Evolutionary conservation across 2,329 filamentous ascomycete species (phyloP).

Genomic region (Hymenoscyphus linearis): DNA sequence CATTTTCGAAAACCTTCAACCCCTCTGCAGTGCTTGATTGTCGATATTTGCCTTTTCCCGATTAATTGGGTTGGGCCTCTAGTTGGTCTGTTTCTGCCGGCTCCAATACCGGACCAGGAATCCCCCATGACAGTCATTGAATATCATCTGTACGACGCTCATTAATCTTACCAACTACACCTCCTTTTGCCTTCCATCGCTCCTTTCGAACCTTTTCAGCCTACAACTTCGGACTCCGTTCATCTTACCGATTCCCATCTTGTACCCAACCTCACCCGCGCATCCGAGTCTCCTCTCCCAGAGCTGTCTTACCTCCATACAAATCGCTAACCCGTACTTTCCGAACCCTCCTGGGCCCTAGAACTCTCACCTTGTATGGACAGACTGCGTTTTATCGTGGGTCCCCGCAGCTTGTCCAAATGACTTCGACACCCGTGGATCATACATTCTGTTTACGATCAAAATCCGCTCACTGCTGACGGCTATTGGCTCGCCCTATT

Average conservation of each 20-base stretch:
- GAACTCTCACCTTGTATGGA: neutral
- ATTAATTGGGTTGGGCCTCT: neutral
- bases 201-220: neutral
- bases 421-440: neutral
- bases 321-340: neutral
- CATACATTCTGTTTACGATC: neutral
- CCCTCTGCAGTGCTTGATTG: neutral
- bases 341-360: too few relatives aligned
- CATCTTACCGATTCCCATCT: neutral
- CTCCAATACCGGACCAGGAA: neutral
- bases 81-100: neutral
- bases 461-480: neutral
- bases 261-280: neutral
- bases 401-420: neutral
- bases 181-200: neutral
- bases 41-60: neutral
- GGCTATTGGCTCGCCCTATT: neutral
- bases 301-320: neutral
- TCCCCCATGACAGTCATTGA: neutral
- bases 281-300: neutral
- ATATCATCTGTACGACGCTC: slow-evolving; percentile 1
- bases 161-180: slow-evolving; percentile 1
- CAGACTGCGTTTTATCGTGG: neutral
- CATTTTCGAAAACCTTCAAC: neutral
- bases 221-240: slow-evolving; percentile 2